phyloP scores from a whole-genome alignment of 2,329 filamentous ascomycete species.

The Esteya vermicola region DNA sequence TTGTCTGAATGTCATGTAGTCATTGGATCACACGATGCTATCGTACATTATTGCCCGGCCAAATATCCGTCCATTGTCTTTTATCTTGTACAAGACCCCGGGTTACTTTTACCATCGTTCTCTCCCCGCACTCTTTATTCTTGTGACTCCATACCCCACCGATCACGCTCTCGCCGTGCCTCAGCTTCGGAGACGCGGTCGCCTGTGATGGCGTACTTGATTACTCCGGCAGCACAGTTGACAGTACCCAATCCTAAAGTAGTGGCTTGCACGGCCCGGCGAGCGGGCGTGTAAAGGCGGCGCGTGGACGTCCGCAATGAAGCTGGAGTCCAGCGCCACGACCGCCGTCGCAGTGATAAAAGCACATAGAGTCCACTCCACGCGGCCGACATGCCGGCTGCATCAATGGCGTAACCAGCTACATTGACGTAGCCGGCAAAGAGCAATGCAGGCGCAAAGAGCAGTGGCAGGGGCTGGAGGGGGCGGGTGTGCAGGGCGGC shows the following conservation, averaged over 20 bases:
- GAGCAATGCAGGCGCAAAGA: constrained; percentile 35
- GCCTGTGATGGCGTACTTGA: constrained; percentile 33
- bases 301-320: constrained; percentile 24
- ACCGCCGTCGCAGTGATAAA: constrained; percentile 32
- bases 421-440: constrained; percentile 46
- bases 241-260: constrained; percentile 34
- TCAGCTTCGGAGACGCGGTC: constrained; percentile 34
- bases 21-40: too few relatives aligned
- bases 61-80: too few relatives aligned
- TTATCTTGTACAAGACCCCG: too few relatives aligned
- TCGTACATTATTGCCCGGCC: too few relatives aligned
- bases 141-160: constrained; percentile 25
- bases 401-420: constrained; percentile 41
- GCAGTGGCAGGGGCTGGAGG: constrained; percentile 33
- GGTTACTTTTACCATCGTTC: not conserved
- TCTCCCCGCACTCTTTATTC: not conserved
- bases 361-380: constrained; percentile 44
- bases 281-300: constrained; percentile 14
- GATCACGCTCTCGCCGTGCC: constrained; percentile 32
- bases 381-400: constrained; percentile 39
- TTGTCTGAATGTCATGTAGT: too few relatives aligned
- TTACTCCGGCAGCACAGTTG: constrained; percentile 35
- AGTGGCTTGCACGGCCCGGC: constrained; percentile 34
- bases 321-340: constrained; percentile 12
- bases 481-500: constrained; percentile 42